Base-by-base conservation (phyloP, 129 eudicot genomes). In the Flaveria robusta region DNA sequence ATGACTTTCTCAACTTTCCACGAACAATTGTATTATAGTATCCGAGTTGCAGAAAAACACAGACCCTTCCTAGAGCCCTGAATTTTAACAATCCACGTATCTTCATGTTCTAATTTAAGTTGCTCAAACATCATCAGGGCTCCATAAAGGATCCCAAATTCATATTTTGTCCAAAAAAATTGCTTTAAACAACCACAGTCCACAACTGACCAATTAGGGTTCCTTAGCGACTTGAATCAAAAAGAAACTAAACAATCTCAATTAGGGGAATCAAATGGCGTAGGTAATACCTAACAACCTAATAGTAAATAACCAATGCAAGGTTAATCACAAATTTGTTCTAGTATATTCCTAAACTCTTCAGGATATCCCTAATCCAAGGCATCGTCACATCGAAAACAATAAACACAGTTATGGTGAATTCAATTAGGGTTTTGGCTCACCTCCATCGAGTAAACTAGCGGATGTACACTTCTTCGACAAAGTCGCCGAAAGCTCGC, bases 401-500 rank as follows among this genome's bases (percentile, higher is more conserved):
- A 14, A 24, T 9, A 58, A 3, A 66, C 18, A 77, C 15, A 58
- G 24, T 52, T 52, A 24, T 1, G 45, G 19, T 43, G 52, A 45
- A 4, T 22, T 7, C 2, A 29, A 62, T 66, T 66, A 76, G 79
- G 81, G 78, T 75, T 71, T 69, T 20, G 72, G 37, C 34, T 71
- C 43, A 88, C 93, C 93, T 88, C 87, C 85, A 81, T 81, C 85
- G 71, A 81, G 85, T 46, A 81, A 82, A 87, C 66, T 67, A 27
- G 86, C 88, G 0, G 91, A 75, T 9, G 92, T 84, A 64, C 89
- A 87, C 76, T 87, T 89, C 31, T 82, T 83, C 55, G 96, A 82
- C 79, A 89, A 72, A 85, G 71, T 79, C 14, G 88, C 96, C 15
- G 92, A 87, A 51, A 89, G 78, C 80, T 89, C 89, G 77, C 96